Percentiles rank a stretch among this genome's conserved stretches.
phyloP scores from a whole-genome alignment of 495 filamentous ascomycete genomes.

The Amniculicola lignicola region DNA sequence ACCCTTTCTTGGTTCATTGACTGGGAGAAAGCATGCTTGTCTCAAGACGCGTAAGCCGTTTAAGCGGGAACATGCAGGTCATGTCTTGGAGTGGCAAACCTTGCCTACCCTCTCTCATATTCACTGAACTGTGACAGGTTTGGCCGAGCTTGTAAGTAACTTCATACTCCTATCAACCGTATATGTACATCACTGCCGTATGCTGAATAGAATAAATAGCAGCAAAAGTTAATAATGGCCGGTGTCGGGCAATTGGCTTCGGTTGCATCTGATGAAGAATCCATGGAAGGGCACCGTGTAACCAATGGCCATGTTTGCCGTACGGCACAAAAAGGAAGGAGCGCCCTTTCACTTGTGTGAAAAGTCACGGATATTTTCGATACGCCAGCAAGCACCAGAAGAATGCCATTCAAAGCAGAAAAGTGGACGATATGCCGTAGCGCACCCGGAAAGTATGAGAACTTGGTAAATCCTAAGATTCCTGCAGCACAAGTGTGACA shows the following conservation, averaged over 20 bases:
- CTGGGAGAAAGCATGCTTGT: no score
- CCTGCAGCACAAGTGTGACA: constrained; percentile 11
- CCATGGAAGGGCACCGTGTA: not conserved
- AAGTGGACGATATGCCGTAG: no score
- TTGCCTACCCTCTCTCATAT: no score
- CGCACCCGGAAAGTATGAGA: constrained; percentile 2
- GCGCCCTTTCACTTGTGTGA: constrained; percentile 14
- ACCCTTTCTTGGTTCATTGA: not conserved
- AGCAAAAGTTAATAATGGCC: no score
- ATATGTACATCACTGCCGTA: no score
- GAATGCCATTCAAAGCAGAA: constrained; percentile 6
- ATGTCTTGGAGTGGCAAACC: no score
- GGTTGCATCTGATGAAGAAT: not conserved
- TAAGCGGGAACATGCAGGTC: constrained; percentile 26
- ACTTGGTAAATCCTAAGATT: not conserved
- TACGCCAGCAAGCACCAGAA: no score
- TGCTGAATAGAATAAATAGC: no score
- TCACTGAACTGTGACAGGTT: no score
- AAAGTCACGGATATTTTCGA: not conserved
- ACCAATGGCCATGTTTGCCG: constrained; percentile 4
- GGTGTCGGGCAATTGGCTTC: no score
- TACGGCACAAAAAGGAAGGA: not conserved
- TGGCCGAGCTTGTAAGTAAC: no score
- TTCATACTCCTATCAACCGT: no score
- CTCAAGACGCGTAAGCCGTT: constrained; percentile 25